Base-by-base conservation (phyloP, 805 yeast genomes). In the Jamesozyma lodderae region DNA sequence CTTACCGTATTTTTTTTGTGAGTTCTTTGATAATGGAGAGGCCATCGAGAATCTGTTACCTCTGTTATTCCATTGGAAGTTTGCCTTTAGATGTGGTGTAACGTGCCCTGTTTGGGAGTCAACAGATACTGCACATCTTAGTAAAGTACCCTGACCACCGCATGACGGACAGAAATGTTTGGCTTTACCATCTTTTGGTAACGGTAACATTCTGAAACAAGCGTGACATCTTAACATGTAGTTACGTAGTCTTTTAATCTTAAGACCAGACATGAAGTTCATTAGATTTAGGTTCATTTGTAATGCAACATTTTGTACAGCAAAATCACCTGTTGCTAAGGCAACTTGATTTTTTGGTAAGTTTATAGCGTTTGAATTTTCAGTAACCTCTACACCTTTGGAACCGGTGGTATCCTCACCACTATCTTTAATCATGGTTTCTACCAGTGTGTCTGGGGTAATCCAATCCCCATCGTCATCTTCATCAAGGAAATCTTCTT, bases 221-320 rank as follows among this genome's bases (percentile, higher is more conserved):
- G 96, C 99, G 60, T 92, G 96, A 61, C 99, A 92, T 62, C 99
- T 72, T 55, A 84, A 72, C 96, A 90, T 90, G 59, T 85, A 88
- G 65, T 81, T 85, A 58, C 94, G 73, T 24, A 92, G 81, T 57
- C 84, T 75, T 48, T 76, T 81, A 62, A 92, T 88, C 51, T 80
- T 86, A 45, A 79, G 67, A 16, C 98, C 98, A 1, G 88, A 76
- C 65, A 75, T 71, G 18, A 83, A 69, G 60, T 88, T 88, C 77
- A 92, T 81, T 48, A 90, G 68, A 47, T 84, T 81, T 41, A 92
- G 61, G 4, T 96, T 96, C 50, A 92, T 71, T 60, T 90, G 97
- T 64, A 92, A 69, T 1, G 95, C 75, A 13, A 88, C 95, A 61
- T 92, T 92, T 62, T 92, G 99, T 53, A 90, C 85, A 2, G 99